A percentile compares a stretch with the other conserved stretches of the same genome.
These are phyloP conservation scores for Dothideomycetidae sp. DNA, from an alignment of 2,329 filamentous ascomycete species.

Conservation along the genomic window DNA sequence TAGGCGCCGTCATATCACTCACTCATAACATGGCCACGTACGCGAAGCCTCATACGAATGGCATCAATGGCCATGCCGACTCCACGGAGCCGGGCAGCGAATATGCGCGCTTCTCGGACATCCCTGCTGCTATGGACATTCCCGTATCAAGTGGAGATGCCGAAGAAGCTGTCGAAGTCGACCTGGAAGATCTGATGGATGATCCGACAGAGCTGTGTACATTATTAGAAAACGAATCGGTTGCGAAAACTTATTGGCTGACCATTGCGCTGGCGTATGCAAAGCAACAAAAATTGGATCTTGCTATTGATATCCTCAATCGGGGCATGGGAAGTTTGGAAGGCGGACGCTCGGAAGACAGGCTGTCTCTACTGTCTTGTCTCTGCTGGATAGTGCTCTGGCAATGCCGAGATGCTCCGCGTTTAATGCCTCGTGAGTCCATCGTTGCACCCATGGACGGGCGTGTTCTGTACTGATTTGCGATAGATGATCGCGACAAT, in stretches of 20 bases:
- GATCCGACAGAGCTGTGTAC: slow-evolving; percentile 92
- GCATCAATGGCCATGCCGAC: slow-evolving; percentile 32
- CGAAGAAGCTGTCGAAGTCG: slow-evolving; percentile 72
- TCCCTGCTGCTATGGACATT: slow-evolving; percentile 49
- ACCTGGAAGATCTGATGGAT: slow-evolving; percentile 78
- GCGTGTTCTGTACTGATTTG: not conserved
- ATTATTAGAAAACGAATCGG: slow-evolving; percentile 84
- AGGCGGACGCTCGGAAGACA: slow-evolving; percentile 60
- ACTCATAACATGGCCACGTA: slow-evolving; percentile 35
- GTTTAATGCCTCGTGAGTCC: slow-evolving; percentile 41
- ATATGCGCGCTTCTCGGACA: slow-evolving; percentile 42
- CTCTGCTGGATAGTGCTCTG: slow-evolving; percentile 84
- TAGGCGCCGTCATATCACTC: too few relatives aligned
- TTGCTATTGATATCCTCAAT: slow-evolving; percentile 56
- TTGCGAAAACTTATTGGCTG: slow-evolving; percentile 89
- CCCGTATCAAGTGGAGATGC: slow-evolving; percentile 47
- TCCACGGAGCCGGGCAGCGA: slow-evolving; percentile 21
- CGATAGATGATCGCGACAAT: slow-evolving; percentile 31
- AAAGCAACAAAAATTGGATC: slow-evolving; percentile 85
- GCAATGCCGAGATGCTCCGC: slow-evolving; percentile 71
- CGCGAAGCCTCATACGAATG: slow-evolving; percentile 38
- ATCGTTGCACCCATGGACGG: not conserved
- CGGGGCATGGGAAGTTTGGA: slow-evolving; percentile 58
- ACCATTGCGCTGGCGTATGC: slow-evolving; percentile 94
- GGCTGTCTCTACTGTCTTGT: slow-evolving; percentile 68